These are phyloP conservation scores for Yamadazyma trypodendri DNA, from an alignment of 1,139 yeast genomes.

Conservation along the genomic window DNA sequence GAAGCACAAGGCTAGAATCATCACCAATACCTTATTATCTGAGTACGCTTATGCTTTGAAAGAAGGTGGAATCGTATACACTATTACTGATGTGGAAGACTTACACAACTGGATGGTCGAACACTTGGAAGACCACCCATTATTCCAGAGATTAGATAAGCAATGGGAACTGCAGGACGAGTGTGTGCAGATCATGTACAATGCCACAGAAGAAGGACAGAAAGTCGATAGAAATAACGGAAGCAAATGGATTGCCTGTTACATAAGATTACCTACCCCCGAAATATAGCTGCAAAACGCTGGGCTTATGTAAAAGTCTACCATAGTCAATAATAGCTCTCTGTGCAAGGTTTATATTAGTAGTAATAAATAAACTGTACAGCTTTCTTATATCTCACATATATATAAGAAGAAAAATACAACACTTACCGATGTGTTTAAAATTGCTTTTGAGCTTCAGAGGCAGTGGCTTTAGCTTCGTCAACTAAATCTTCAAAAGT, in stretches of 20 bases:
- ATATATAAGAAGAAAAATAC: no score
- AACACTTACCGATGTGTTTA: neutral
- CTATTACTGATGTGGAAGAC: conserved; percentile 94
- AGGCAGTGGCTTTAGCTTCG: conserved; percentile 20
- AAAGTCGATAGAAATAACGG: conserved; percentile 92
- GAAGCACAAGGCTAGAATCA: conserved; percentile 94
- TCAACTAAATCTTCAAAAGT: conserved; percentile 27
- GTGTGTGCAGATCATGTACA: conserved; percentile 84
- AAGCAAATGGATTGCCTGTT: conserved; percentile 84
- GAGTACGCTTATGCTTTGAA: conserved; percentile 90
- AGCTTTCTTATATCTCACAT: no score
- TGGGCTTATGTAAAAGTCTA: no score
- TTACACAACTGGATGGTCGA: conserved; percentile 95
- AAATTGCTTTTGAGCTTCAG: conserved; percentile 9
- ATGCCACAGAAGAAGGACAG: conserved; percentile 96
- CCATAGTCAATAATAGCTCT: no score
- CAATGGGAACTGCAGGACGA: conserved; percentile 80
- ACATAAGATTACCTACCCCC: conserved; percentile 68
- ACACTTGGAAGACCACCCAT: conserved; percentile 86
- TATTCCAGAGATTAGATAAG: conserved; percentile 74
- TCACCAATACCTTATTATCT: conserved; percentile 81
- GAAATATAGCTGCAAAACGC: conserved; percentile 16
- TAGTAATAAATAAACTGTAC: no score
- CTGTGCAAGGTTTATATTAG: no score
- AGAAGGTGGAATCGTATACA: conserved; percentile 87